phyloP scores from a whole-genome alignment of 768 basidiomycete species.

The Hebeloma cylindrosporum region DNA sequence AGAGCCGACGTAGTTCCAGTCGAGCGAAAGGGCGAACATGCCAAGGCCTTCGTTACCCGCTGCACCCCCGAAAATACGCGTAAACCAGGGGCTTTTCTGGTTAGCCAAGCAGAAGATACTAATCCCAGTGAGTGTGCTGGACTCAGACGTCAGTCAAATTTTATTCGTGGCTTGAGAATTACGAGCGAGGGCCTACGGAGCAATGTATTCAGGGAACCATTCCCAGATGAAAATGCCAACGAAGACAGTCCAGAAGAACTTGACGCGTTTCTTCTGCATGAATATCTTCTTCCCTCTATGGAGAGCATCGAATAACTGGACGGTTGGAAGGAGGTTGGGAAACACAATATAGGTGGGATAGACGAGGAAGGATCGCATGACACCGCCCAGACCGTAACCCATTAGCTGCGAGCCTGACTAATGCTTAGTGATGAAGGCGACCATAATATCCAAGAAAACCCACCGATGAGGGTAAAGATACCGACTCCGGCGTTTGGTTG shows the following conservation, averaged over 20 bases:
- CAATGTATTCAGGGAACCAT: slow-evolving; percentile 54
- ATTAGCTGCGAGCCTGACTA: slow-evolving; percentile 35
- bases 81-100: slow-evolving; percentile 47
- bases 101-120: slow-evolving; percentile 57
- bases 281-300: slow-evolving; percentile 44
- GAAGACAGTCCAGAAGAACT: slow-evolving; percentile 56
- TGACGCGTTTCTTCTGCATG: slow-evolving; percentile 53
- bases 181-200: slow-evolving; percentile 28
- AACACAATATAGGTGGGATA: slow-evolving; percentile 50
- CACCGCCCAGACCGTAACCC: slow-evolving; percentile 41
- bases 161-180: background rate
- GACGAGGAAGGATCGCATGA: slow-evolving; percentile 52
- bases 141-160: slow-evolving; percentile 5
- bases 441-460: background rate
- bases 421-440: background rate
- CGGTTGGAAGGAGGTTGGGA: slow-evolving; percentile 37
- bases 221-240: slow-evolving; percentile 56
- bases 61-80: slow-evolving; percentile 60
- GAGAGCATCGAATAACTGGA: slow-evolving; percentile 44
- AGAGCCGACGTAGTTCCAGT: slow-evolving; percentile 60
- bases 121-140: slow-evolving; percentile 55
- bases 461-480: slow-evolving; percentile 42
- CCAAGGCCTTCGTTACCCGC: slow-evolving; percentile 66
- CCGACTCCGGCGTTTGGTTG: slow-evolving; percentile 42
- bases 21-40: slow-evolving; percentile 55